Conservation (phyloP, 2,329 filamentous ascomycete genomes). For the Aphanoascus verrucosus region DNA sequence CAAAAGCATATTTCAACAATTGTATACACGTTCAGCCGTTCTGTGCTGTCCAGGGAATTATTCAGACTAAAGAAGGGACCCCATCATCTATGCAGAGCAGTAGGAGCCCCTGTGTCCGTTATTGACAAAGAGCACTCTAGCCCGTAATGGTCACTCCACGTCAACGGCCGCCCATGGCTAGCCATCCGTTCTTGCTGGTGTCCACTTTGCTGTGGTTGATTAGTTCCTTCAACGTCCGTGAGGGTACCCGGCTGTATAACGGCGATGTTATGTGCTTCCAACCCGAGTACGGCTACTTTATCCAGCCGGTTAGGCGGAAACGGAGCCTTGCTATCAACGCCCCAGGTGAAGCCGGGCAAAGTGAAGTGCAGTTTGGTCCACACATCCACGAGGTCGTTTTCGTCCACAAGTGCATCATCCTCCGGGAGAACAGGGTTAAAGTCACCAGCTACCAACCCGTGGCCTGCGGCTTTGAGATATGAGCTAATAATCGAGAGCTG, state of each 20-base stretch:
- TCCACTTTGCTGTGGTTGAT: background rate
- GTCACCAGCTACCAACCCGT: slow-evolving; percentile 32
- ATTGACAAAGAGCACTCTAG: background rate
- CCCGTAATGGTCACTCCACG: slow-evolving; percentile 9
- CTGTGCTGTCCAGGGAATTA: no score
- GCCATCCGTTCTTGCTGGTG: background rate
- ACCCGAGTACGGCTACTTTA: slow-evolving; percentile 27
- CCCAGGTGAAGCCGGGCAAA: slow-evolving; percentile 32
- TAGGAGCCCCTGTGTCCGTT: background rate
- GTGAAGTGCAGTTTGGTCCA: slow-evolving; percentile 24
- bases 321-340: slow-evolving; percentile 24
- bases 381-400: slow-evolving; percentile 28
- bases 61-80: no score
- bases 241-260: slow-evolving; percentile 17
- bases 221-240: background rate
- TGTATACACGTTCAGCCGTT: no score
- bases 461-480: slow-evolving; percentile 21
- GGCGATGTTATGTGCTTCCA: slow-evolving; percentile 19
- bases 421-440: slow-evolving; percentile 33
- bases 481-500: slow-evolving; percentile 24
- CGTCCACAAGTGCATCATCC: slow-evolving; percentile 24
- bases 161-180: background rate
- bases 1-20: no score
- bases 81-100: no score
- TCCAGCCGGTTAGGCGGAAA: slow-evolving; percentile 31